phyloP scores from a whole-genome alignment of 305 asterid genomes.

The Solanum chacoense region DNA sequence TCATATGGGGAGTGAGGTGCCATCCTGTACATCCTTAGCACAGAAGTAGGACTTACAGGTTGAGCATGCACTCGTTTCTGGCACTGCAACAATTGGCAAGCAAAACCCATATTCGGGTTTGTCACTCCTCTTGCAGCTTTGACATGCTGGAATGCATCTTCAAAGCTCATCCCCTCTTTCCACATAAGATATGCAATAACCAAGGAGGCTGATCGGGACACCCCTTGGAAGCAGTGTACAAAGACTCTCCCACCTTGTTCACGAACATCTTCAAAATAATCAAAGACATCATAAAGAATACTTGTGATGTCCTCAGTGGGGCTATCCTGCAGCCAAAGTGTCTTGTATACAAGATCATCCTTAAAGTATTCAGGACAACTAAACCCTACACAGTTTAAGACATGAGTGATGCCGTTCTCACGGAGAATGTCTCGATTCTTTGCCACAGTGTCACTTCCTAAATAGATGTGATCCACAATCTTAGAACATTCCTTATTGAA shows the following conservation, averaged over 20 bases:
- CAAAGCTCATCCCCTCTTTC: constrained; percentile 70
- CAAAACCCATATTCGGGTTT: constrained; percentile 89
- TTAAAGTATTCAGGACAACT: constrained; percentile 78
- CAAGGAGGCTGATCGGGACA: constrained; percentile 86
- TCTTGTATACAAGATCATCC: constrained; percentile 71
- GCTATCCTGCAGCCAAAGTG: constrained; percentile 92
- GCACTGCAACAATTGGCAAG: constrained; percentile 82
- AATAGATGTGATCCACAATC: constrained; percentile 63
- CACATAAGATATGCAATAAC: constrained; percentile 98
- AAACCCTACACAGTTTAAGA: constrained; percentile 86
- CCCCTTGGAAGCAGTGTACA: constrained; percentile 92
- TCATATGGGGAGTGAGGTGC: constrained; percentile 93
- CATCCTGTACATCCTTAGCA: constrained; percentile 64
- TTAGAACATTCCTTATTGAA: constrained; percentile 84
- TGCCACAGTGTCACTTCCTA: constrained; percentile 80
- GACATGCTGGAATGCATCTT: constrained; percentile 79
- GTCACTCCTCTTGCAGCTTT: constrained; percentile 86
- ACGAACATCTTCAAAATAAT: constrained; percentile 80
- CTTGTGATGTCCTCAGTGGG: constrained; percentile 93
- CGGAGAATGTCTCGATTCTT: constrained; percentile 68
- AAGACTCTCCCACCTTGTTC: constrained; percentile 76
- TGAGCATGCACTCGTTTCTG: constrained; percentile 84
- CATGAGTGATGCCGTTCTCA: constrained; percentile 72
- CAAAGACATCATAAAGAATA: constrained; percentile 80
- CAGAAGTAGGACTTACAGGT: constrained; percentile 81